Conservation (phyloP, 148 eudicot species). For the Chenopodium quinoa region DNA sequence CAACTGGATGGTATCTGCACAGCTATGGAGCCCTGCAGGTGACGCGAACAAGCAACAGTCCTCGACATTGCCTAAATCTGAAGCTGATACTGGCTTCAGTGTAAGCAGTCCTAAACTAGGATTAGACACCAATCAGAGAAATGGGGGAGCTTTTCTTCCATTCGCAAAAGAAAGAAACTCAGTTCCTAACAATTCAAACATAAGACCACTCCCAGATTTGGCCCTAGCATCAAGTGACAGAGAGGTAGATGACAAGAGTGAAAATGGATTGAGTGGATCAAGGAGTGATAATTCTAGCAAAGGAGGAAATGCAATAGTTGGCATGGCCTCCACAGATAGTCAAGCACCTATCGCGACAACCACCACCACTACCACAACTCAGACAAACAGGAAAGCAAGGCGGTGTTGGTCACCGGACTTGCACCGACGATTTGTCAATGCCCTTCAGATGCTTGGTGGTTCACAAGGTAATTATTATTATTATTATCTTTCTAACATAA, state of each 20-base stretch:
- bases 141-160: conserved; percentile 79
- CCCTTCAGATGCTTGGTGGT: conserved; percentile 97
- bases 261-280: conserved; percentile 31
- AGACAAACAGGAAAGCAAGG: conserved; percentile 73
- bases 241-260: conserved; percentile 51
- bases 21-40: conserved; percentile 75
- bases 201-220: conserved; percentile 47
- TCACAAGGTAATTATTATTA: conserved; percentile 66
- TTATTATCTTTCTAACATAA: not conserved
- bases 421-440: conserved; percentile 92
- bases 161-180: conserved; percentile 55
- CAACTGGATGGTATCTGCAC: conserved; percentile 94
- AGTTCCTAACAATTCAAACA: conserved; percentile 10
- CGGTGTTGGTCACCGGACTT: conserved; percentile 99
- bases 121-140: conserved; percentile 50
- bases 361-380: conserved; percentile 27
- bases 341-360: conserved; percentile 32
- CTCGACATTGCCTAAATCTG: conserved; percentile 35
- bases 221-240: conserved; percentile 59
- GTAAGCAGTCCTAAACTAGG: conserved; percentile 44
- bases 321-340: conserved; percentile 21
- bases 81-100: conserved; percentile 29
- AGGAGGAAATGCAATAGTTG: conserved; percentile 30
- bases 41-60: conserved; percentile 36
- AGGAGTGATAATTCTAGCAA: conserved; percentile 40